Percentiles rank a stretch among this genome's conserved stretches.
Conservation (phyloP, 352 stramenopile species). For the Stephanocyclus meneghinianus region DNA sequence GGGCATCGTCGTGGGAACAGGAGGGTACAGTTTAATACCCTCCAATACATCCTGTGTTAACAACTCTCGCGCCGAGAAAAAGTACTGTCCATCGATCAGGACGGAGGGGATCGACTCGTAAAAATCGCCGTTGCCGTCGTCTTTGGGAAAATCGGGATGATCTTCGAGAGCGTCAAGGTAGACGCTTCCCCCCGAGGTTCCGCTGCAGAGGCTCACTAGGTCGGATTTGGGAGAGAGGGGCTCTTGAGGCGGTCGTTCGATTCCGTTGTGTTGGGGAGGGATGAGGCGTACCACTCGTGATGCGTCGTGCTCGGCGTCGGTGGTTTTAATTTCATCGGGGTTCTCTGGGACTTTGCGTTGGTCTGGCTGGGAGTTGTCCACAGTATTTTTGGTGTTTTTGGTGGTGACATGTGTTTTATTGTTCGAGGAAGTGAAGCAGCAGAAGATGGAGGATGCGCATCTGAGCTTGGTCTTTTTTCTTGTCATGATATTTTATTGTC, state of each 20-base stretch:
- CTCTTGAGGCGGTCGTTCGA: neutral
- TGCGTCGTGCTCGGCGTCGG: neutral
- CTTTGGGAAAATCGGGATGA: slow-evolving; percentile 9
- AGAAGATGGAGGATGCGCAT: slow-evolving; percentile 18
- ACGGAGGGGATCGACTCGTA: neutral
- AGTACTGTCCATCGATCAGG: slow-evolving; percentile 35
- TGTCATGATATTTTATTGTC: neutral
- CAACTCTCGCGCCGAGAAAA: slow-evolving; percentile 22
- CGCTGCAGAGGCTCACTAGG: slow-evolving; percentile 6
- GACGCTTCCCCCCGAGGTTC: slow-evolving; percentile 18
- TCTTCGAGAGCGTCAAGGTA: slow-evolving; percentile 31
- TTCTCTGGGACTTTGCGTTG: neutral
- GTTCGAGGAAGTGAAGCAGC: slow-evolving; percentile 17
- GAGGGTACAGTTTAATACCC: slow-evolving; percentile 37
- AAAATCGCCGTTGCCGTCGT: neutral
- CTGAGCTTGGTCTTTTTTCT: slow-evolving; percentile 2
- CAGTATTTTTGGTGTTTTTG: neutral
- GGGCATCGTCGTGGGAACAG: slow-evolving; percentile 19
- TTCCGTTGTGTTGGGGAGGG: neutral
- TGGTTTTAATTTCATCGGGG: neutral
- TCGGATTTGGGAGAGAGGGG: slow-evolving; percentile 9
- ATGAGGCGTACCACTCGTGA: neutral
- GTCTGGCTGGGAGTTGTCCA: neutral
- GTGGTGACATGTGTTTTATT: slow-evolving; percentile 4
- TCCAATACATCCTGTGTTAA: slow-evolving; percentile 29